These are phyloP conservation scores for Sporobolomyces phaffii DNA, from an alignment of 768 basidiomycete genomes.

Conservation along the genomic window DNA sequence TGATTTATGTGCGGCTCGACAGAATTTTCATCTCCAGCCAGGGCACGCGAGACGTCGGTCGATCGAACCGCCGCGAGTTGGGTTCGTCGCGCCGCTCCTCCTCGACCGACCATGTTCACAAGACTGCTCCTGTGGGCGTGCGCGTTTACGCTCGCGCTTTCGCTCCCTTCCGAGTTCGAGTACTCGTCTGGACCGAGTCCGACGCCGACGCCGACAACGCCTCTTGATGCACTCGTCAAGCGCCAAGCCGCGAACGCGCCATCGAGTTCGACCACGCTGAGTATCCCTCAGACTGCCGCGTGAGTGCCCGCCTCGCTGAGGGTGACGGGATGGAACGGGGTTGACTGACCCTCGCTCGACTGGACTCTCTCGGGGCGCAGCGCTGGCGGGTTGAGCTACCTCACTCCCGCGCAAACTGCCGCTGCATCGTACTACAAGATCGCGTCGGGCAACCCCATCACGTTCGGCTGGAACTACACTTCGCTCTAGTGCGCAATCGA, in stretches of 20 bases:
- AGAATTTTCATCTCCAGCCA: too few relatives aligned
- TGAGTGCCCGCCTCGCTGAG: neutral
- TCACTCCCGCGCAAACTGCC: conserved; percentile 69
- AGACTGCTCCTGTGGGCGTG: neutral
- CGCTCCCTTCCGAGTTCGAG: too few relatives aligned
- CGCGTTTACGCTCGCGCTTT: too few relatives aligned
- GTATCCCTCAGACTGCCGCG: conserved; percentile 8
- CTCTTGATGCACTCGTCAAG: neutral
- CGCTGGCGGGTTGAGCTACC: conserved; percentile 59
- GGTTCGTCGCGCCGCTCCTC: too few relatives aligned
- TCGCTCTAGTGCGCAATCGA: conserved; percentile 57
- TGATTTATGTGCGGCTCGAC: too few relatives aligned
- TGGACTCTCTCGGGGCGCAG: conserved; percentile 34
- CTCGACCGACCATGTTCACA: neutral
- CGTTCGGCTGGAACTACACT: conserved; percentile 88
- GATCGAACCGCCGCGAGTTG: too few relatives aligned
- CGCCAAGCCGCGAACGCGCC: neutral
- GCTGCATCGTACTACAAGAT: conserved; percentile 85
- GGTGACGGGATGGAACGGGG: neutral
- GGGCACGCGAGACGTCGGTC: too few relatives aligned
- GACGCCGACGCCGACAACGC: neutral
- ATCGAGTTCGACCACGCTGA: neutral
- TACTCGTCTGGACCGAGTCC: neutral
- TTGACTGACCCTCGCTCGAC: neutral
- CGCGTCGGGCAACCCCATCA: conserved; percentile 63